Conservation (phyloP, 2,329 filamentous ascomycete species). For the Colletotrichum cereale region DNA sequence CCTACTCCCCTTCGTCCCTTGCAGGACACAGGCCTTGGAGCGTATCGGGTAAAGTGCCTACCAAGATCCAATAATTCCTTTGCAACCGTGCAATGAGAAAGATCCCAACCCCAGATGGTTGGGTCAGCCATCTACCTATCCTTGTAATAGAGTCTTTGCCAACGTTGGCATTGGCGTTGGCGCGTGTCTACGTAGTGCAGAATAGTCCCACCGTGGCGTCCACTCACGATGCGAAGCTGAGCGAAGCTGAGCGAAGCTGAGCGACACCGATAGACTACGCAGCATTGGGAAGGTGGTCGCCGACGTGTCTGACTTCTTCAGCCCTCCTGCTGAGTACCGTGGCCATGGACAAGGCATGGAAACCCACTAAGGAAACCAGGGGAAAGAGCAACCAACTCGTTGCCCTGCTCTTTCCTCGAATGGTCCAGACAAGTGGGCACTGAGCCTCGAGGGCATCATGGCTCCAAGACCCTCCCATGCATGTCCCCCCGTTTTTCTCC, state of each 20-base stretch:
- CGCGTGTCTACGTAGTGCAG: not conserved
- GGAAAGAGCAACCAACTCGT: constrained; percentile 7
- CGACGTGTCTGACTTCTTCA: constrained; percentile 1
- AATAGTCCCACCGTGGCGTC: constrained; percentile 23
- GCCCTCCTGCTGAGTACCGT: not conserved
- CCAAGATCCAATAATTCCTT: not conserved
- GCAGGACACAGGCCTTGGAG: not conserved
- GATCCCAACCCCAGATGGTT: not conserved
- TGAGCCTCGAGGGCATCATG: constrained; percentile 12
- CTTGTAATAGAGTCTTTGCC: constrained; percentile 5
- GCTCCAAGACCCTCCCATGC: constrained; percentile 9
- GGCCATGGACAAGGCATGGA: constrained; percentile 18
- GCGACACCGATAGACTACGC: not conserved
- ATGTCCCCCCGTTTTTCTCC: too few relatives aligned
- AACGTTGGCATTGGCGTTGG: constrained; percentile 26
- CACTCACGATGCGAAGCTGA: constrained; percentile 21
- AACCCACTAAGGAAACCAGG: constrained; percentile 4
- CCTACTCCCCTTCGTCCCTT: not conserved
- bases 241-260: constrained; percentile 2
- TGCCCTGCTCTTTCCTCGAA: not conserved
- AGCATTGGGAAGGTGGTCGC: constrained; percentile 8
- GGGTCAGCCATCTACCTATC: not conserved
- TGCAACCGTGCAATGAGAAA: not conserved
- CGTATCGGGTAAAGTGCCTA: not conserved
- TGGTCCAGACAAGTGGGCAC: not conserved